Evolutionary conservation across 148 eudicot genomes (phyloP), one percentile per base, ranked within the genome.

Genomic region (Limonium bicolor): DNA sequence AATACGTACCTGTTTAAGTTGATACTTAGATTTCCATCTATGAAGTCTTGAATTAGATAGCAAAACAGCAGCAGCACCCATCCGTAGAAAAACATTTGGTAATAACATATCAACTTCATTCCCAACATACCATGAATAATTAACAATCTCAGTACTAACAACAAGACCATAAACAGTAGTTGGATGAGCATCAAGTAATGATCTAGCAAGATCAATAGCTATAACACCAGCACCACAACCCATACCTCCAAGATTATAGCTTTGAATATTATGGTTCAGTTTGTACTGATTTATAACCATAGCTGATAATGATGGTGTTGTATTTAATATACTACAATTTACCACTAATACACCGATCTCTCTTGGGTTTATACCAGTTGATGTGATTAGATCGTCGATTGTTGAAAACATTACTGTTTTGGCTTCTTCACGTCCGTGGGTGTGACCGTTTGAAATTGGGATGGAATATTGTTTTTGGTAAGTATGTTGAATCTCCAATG

Each of bases 211-310:
- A 46, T 80, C 82, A 1, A 85, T 51, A 12, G 90, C 90, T 6
- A 75, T 53, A 15, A 75, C 51, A 7, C 90, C 77, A 1, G 90
- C 95, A 12, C 73, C 58, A 33, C 95, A 85, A 0, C 95, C 95
- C 95, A 80, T 85, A 11, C 95, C 92, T 8, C 86, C 92, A 3
- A 80, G 70, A 36, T 80, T 85, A 56, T 61, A 85, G 63, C 86
- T 80, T 16, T 59, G 54, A 18, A 74, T 65, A 13, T 63, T 58
- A 35, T 68, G 73, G 26, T 70, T 63, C 4, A 85, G 57, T 59
- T 85, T 85, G 65, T 80, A 85, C 33, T 70, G 95, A 56, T 85
- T 80, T 32, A 85, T 74, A 2, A 85, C 44, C 92, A 85, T 85
- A 2, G 95, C 79, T 1, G 86, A 74, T 11, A 85, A 73, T 0